A percentile compares a stretch with the other conserved stretches of the same genome.
These are phyloP conservation scores for Hemileccinum impolitum DNA, from an alignment of 768 basidiomycete genomes.

Conservation along the genomic window DNA sequence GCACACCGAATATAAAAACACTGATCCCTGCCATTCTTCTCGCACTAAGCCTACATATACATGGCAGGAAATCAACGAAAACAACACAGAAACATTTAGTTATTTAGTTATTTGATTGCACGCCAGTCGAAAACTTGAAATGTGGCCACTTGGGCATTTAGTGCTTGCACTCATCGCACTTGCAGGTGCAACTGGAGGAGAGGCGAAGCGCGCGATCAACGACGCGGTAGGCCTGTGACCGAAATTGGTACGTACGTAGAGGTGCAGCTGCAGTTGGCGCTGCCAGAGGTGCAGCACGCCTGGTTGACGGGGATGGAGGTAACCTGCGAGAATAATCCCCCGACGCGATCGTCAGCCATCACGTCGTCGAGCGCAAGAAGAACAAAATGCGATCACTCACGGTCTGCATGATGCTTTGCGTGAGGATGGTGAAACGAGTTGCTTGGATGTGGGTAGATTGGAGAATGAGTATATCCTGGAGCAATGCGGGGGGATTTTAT, in stretches of 20 bases:
- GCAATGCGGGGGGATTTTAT: background rate
- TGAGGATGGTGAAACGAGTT: background rate
- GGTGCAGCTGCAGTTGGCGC: background rate
- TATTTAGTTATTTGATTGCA: too few species aligned
- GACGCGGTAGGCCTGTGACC: background rate
- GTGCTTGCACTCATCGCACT: slow-evolving; percentile 15
- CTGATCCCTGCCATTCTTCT: too few species aligned
- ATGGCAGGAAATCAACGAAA: too few species aligned
- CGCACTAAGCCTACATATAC: too few species aligned
- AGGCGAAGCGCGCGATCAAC: background rate
- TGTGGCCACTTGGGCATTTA: too few species aligned
- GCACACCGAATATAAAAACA: too few species aligned
- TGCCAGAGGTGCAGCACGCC: slow-evolving; percentile 1
- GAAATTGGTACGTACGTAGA: background rate
- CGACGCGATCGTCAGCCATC: background rate
- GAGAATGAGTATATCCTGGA: background rate
- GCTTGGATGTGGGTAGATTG: background rate
- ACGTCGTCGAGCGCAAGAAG: background rate
- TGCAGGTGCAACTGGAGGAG: slow-evolving; percentile 10
- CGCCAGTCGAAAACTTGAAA: too few species aligned
- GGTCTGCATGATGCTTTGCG: slow-evolving; percentile 8
- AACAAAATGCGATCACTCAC: slow-evolving; percentile 1
- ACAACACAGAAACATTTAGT: too few species aligned
- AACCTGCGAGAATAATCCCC: background rate
- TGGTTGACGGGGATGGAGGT: slow-evolving; percentile 5